These are phyloP conservation scores for Warburgia ugandensis DNA, from an alignment of 164 flowering plant genomes.

Conservation along the genomic window DNA sequence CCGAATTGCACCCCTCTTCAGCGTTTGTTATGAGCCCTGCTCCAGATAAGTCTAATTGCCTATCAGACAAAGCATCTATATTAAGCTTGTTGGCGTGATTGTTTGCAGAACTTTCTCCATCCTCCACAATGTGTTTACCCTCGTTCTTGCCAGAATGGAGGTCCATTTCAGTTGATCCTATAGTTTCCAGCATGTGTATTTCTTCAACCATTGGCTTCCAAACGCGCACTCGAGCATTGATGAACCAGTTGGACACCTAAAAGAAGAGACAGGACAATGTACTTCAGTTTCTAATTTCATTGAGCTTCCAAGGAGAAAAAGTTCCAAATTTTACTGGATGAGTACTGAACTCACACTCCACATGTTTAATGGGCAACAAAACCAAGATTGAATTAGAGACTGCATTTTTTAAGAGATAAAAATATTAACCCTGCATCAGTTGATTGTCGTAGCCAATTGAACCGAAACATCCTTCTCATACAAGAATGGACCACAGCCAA, in stretches of 20 bases:
- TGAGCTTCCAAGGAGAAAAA: not conserved
- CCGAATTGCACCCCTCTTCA: constrained; percentile 9
- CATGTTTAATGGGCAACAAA: no score
- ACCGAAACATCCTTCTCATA: no score
- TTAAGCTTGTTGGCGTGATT: constrained; percentile 15
- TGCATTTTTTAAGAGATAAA: no score
- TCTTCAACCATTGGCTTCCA: constrained; percentile 99
- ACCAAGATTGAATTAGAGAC: no score
- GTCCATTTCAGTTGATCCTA: constrained; percentile 26
- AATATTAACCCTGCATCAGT: no score
- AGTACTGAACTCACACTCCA: no score
- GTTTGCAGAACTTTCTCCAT: constrained; percentile 2
- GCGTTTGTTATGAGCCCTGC: constrained; percentile 7
- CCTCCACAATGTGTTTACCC: constrained; percentile 1
- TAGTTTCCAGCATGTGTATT: constrained; percentile 75
- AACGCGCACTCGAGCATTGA: constrained; percentile 81
- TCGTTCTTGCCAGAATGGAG: constrained; percentile 13
- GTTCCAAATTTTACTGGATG: not conserved
- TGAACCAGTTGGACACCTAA: constrained; percentile 93
- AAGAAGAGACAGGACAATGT: not conserved
- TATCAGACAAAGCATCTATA: constrained; percentile 9
- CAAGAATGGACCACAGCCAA: no score
- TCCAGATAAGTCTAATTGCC: constrained; percentile 16
- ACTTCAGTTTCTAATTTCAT: not conserved
- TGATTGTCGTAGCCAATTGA: no score